Evolutionary conservation across 2,329 filamentous ascomycete genomes (phyloP).

Genomic region (Hypoxylon sp.): DNA sequence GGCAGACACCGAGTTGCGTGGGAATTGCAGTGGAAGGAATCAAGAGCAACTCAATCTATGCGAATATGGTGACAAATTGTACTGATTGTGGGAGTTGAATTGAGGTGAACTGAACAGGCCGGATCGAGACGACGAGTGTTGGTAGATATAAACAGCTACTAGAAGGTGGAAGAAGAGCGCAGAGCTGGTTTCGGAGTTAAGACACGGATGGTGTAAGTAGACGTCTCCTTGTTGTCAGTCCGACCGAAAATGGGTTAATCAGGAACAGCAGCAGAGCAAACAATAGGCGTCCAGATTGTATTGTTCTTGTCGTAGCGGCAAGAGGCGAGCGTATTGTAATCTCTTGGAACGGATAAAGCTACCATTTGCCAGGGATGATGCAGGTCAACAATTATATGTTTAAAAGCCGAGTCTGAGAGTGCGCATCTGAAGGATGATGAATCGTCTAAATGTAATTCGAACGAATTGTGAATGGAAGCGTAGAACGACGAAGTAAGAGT

Average conservation of each 20-base stretch:
- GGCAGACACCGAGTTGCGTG: constrained; percentile 44
- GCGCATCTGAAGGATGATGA: constrained; percentile 18
- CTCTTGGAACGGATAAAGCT: constrained; percentile 30
- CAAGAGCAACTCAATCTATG: constrained; percentile 10
- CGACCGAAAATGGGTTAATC: constrained; percentile 36
- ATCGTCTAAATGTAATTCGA: background rate
- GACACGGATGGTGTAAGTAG: constrained; percentile 16
- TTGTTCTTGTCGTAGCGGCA: constrained; percentile 28
- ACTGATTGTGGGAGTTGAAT: constrained; percentile 13
- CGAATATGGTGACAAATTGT: constrained; percentile 26
- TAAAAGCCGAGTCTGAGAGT: constrained; percentile 28
- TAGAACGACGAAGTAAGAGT: constrained; percentile 16
- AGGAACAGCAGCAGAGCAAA: constrained; percentile 32
- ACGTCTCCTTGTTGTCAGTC: constrained; percentile 29
- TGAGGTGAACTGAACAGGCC: constrained; percentile 15
- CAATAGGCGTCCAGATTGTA: constrained; percentile 35
- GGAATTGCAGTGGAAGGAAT: constrained; percentile 40
- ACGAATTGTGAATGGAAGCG: constrained; percentile 11
- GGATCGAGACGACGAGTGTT: background rate
- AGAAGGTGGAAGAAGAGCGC: constrained; percentile 40
- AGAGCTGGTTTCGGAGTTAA: constrained; percentile 46
- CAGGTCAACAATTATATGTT: constrained; percentile 10
- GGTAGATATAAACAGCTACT: constrained; percentile 30
- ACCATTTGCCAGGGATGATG: constrained; percentile 36
- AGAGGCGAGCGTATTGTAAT: constrained; percentile 26